Base-by-base conservation (phyloP, 192 early-diverging fungal species). In the Podochytrium sp. region DNA sequence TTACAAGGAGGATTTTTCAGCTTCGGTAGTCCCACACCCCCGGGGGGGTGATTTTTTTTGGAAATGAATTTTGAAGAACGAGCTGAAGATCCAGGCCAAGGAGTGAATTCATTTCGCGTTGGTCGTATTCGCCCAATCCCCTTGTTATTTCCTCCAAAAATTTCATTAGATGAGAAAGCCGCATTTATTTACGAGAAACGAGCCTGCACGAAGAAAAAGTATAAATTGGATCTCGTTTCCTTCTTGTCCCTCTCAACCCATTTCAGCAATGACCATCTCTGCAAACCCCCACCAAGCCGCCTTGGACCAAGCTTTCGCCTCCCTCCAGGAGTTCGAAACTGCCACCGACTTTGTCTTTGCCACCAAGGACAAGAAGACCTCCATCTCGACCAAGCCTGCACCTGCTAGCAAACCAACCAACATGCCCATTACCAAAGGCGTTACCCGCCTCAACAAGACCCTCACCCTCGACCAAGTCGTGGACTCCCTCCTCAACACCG, bases 371-470 rank as follows among this genome's bases (percentile, higher is more conserved):
- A 56, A 59, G 39, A 23, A 29, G 4, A 56, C 53, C 52, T 41
- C 38, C 14, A 59, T 71, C 69, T 71, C 7, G 7, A 27, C 69
- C 35, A 69, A 56, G 34, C 67, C 67, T 2, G 20, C 67, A 30
- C 20, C 42, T 0, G 20, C 25, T 5, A 35, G 32, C 52, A 29
- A 38, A 30, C 37, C 33, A 3, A 41, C 37, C 10, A 69, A 51
- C 52, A 69, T 71, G 53, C 69, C 69, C 30, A 59, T 71, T 16
- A 37, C 23, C 53, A 71, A 71, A 40, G 69, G 55, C 33, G 35
- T 40, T 10, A 23, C 39, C 6, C 1, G 14, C n/a, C 39, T 71
- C 1, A 23, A 32, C 10, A 29, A 56, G 29, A 16, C 41, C 5
- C 7, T 71, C 38, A 39, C 69, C 3, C 25, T 71, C 43, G 69